A percentile compares a stretch with the other conserved stretches of the same genome.
Evolutionary conservation across 164 flowering plant species (phyloP).

Genomic region (Litsea cubeba): DNA sequence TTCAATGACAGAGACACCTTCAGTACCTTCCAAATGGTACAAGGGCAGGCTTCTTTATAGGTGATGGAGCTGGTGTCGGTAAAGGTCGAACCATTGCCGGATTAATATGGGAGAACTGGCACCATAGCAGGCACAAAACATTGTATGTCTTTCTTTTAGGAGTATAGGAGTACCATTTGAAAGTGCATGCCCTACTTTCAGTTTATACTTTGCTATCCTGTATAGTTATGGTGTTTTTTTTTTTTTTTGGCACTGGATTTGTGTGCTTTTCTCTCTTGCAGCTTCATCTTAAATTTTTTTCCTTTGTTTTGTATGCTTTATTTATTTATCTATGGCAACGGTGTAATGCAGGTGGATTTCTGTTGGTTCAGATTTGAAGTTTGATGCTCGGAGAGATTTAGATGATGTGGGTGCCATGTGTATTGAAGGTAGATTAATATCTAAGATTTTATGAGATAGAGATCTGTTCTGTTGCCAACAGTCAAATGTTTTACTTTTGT

Average conservation of each 20-base stretch:
- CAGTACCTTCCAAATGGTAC: constrained; percentile 69
- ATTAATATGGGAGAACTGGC: constrained; percentile 99
- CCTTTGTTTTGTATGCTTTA: neutral
- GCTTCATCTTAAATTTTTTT: neutral
- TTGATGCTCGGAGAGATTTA: constrained; percentile 93
- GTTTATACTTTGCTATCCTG: neutral
- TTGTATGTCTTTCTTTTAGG: constrained; percentile 50
- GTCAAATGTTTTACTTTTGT: neutral
- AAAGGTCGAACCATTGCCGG: constrained; percentile 98
- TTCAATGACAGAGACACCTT: constrained; percentile 61
- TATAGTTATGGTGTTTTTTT: neutral
- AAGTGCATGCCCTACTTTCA: neutral
- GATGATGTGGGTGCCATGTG: constrained; percentile 83
- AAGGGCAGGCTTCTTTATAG: constrained; percentile 94
- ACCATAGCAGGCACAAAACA: constrained; percentile 77
- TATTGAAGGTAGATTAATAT: constrained; percentile 54
- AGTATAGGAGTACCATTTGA: neutral
- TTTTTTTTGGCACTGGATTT: neutral
- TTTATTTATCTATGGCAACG: constrained; percentile 14
- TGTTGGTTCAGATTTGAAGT: constrained; percentile 94
- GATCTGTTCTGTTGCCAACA: neutral
- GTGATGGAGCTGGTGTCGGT: constrained; percentile 99
- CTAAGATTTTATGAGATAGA: constrained; percentile 4
- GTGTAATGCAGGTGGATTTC: constrained; percentile 80
- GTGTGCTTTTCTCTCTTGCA: neutral